Conservation (phyloP, 2,329 filamentous ascomycete genomes). For the Clonostachys solani region DNA sequence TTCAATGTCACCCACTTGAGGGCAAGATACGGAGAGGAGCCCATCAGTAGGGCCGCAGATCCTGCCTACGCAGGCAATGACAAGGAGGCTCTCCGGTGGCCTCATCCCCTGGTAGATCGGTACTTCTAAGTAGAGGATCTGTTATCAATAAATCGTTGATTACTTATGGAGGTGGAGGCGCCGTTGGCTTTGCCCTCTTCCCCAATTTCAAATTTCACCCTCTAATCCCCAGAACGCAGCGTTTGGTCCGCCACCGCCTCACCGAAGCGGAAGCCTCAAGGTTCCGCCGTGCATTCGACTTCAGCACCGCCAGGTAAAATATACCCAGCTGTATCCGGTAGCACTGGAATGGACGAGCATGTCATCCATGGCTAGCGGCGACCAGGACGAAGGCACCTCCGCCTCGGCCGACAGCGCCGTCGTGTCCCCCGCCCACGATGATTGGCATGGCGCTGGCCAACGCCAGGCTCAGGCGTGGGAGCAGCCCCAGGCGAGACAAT, state of each 20-base stretch:
- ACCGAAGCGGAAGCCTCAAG: too few relatives aligned
- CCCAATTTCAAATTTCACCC: background rate
- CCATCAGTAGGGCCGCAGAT: too few relatives aligned
- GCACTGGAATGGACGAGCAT: conserved; percentile 1
- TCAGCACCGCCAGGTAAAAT: too few relatives aligned
- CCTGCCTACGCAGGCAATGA: too few relatives aligned
- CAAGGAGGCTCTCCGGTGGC: too few relatives aligned
- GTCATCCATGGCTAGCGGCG: background rate
- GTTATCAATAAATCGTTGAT: background rate
- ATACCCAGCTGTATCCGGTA: background rate
- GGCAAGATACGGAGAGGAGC: too few relatives aligned
- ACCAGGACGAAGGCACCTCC: background rate
- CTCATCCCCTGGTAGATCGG: too few relatives aligned
- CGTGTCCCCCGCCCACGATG: background rate
- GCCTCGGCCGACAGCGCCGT: background rate
- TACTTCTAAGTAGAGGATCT: background rate
- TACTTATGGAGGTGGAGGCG: too few relatives aligned
- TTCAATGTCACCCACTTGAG: too few relatives aligned
- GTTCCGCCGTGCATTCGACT: too few relatives aligned
- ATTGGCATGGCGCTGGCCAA: background rate
- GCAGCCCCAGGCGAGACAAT: too few relatives aligned
- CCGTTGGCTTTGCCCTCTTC: too few relatives aligned
- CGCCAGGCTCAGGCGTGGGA: background rate
- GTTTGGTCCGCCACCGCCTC: background rate
- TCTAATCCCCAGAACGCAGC: background rate